Percentiles rank a stretch among this genome's conserved stretches.
phyloP scores from a whole-genome alignment of 805 yeast species.

The Candida loeiensis region DNA sequence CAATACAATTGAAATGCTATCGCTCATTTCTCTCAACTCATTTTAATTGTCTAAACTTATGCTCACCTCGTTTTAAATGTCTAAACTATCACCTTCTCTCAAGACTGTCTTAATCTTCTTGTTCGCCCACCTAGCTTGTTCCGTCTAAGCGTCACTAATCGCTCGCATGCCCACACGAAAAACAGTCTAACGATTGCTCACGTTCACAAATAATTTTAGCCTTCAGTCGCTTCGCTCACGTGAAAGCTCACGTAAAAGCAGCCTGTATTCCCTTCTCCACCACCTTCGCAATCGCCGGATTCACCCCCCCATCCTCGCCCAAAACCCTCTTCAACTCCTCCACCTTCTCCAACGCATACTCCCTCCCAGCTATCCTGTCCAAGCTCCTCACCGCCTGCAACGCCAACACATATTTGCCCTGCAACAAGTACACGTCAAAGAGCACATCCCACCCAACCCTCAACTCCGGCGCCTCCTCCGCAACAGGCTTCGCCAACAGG shows the following conservation, averaged over 20 bases:
- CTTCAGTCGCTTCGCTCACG: too few species aligned
- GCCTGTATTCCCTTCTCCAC: constrained; percentile 34
- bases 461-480: constrained; percentile 39
- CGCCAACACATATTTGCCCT: constrained; percentile 45
- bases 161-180: too few species aligned
- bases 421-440: constrained; percentile 34
- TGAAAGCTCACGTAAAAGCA: constrained; percentile 24
- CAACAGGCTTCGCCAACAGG: constrained; percentile 37
- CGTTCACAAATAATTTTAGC: too few species aligned
- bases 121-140: too few species aligned
- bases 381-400: constrained; percentile 45
- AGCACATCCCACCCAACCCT: constrained; percentile 43
- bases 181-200: too few species aligned
- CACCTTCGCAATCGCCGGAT: constrained; percentile 44
- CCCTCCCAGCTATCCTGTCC: constrained; percentile 25
- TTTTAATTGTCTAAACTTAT: too few species aligned
- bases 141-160: too few species aligned
- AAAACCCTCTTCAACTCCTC: constrained; percentile 14
- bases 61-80: too few species aligned
- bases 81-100: too few species aligned
- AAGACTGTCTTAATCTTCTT: too few species aligned
- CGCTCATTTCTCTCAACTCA: too few species aligned
- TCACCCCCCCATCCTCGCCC: constrained; percentile 33
- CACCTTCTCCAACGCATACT: constrained; percentile 7
- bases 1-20: too few species aligned